Percentiles rank a stretch among this genome's conserved stretches.
These are phyloP conservation scores for Backusella liffmaniae DNA, from an alignment of 192 early-diverging fungal genomes.

Conservation along the genomic window DNA sequence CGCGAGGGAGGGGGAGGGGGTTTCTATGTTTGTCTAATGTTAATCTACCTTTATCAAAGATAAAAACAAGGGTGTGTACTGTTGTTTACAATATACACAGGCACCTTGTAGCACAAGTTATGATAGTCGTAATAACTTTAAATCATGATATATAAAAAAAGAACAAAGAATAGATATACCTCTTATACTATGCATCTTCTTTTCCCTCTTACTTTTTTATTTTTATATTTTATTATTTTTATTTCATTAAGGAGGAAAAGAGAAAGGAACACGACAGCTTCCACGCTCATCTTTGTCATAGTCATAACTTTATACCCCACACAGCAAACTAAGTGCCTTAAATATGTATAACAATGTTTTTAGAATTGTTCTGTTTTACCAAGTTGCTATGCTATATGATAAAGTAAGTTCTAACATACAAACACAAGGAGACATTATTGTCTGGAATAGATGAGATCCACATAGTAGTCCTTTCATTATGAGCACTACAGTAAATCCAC, in stretches of 20 bases:
- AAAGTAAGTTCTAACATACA: background rate
- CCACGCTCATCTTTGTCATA: background rate
- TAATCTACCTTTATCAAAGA: background rate
- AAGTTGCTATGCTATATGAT: background rate
- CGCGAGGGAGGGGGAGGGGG: background rate
- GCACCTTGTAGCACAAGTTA: background rate
- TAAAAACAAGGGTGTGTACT: background rate
- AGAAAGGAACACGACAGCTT: background rate
- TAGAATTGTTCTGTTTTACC: background rate
- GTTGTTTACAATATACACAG: background rate
- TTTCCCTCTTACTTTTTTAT: no score
- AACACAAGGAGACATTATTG: background rate
- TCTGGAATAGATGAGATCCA: background rate
- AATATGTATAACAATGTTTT: background rate
- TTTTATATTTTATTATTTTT: background rate
- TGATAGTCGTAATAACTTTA: background rate
- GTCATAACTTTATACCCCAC: background rate
- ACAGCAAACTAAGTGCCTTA: background rate
- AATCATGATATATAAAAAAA: background rate
- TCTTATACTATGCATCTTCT: background rate
- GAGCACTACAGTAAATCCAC: no score
- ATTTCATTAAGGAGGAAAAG: background rate
- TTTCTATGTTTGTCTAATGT: background rate
- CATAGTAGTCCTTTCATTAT: background rate
- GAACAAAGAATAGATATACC: background rate